phyloP scores from a whole-genome alignment of 139 green algal species.

The Micromonas commoda region DNA sequence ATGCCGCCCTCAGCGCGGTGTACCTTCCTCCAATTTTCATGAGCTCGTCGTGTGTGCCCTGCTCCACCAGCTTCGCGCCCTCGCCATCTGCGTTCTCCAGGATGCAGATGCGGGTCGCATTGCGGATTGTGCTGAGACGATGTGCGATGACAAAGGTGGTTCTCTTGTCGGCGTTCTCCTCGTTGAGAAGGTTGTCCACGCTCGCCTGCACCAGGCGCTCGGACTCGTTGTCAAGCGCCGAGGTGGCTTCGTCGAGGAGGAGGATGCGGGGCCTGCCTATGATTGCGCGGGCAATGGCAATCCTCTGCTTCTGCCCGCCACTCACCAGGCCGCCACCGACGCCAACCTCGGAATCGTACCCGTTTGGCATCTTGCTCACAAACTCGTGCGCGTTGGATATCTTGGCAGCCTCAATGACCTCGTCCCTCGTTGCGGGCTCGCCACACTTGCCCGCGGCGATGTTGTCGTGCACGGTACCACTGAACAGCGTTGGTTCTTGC shows the following conservation, averaged over 20 bases:
- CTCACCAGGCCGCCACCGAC: slow-evolving; percentile 69
- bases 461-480: slow-evolving; percentile 41
- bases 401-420: slow-evolving; percentile 60
- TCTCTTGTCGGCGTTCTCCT: slow-evolving; percentile 27
- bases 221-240: slow-evolving; percentile 72
- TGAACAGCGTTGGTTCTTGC: slow-evolving; percentile 84
- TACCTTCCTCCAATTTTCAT: slow-evolving; percentile 40
- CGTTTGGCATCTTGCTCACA: slow-evolving; percentile 51
- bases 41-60: slow-evolving; percentile 57
- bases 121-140: slow-evolving; percentile 76
- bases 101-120: slow-evolving; percentile 64
- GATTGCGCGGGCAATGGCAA: slow-evolving; percentile 76
- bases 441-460: slow-evolving; percentile 36
- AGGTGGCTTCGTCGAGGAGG: slow-evolving; percentile 81
- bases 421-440: slow-evolving; percentile 30
- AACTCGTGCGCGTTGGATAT: slow-evolving; percentile 74
- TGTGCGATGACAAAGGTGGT: slow-evolving; percentile 87
- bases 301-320: slow-evolving; percentile 80
- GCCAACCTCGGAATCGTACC: slow-evolving; percentile 77
- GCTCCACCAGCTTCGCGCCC: slow-evolving; percentile 50
- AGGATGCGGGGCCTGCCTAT: slow-evolving; percentile 65
- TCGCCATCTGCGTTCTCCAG: slow-evolving; percentile 1
- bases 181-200: slow-evolving; percentile 54
- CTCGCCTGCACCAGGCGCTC: slow-evolving; percentile 46
- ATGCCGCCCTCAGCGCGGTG: neutral